These are phyloP conservation scores for Dothistroma septosporum DNA, from an alignment of 2,329 filamentous ascomycete species.

Conservation along the genomic window DNA sequence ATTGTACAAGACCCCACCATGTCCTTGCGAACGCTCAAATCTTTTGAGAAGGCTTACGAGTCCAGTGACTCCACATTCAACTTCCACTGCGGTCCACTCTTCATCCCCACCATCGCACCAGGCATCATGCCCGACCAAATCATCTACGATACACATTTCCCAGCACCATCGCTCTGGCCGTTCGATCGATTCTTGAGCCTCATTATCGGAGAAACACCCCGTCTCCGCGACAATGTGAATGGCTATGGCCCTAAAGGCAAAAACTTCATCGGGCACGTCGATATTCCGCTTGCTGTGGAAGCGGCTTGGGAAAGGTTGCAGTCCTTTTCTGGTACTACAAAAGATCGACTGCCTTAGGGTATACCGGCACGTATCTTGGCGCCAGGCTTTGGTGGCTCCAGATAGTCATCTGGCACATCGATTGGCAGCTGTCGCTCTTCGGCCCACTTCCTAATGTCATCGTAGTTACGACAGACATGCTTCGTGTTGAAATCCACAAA, in stretches of 20 bases:
- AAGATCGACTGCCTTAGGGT: conserved; percentile 5
- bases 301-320: conserved; percentile 21
- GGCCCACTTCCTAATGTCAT: conserved; percentile 53
- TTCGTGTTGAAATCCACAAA: conserved; percentile 62
- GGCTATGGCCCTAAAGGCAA: conserved; percentile 46
- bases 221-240: conserved; percentile 40
- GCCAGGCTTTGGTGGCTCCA: conserved; percentile 15
- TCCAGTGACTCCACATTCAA: conserved; percentile 17
- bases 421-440: conserved; percentile 51
- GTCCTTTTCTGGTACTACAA: background rate
- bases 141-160: conserved; percentile 8
- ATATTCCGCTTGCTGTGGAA: conserved; percentile 38
- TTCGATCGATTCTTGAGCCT: conserved; percentile 41
- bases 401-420: conserved; percentile 23
- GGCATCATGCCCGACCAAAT: background rate
- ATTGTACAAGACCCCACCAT: conserved; percentile 48
- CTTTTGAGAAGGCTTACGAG: conserved; percentile 40
- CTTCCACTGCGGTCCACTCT: conserved; percentile 34
- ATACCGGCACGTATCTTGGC: conserved; percentile 14
- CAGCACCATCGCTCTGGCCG: conserved; percentile 34
- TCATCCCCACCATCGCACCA: conserved; percentile 28
- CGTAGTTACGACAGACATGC: conserved; percentile 58
- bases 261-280: conserved; percentile 44
- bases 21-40: conserved; percentile 40
- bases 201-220: conserved; percentile 43